Base-by-base conservation (phyloP, 768 basidiomycete species). In the Butyriboletus loyo region DNA sequence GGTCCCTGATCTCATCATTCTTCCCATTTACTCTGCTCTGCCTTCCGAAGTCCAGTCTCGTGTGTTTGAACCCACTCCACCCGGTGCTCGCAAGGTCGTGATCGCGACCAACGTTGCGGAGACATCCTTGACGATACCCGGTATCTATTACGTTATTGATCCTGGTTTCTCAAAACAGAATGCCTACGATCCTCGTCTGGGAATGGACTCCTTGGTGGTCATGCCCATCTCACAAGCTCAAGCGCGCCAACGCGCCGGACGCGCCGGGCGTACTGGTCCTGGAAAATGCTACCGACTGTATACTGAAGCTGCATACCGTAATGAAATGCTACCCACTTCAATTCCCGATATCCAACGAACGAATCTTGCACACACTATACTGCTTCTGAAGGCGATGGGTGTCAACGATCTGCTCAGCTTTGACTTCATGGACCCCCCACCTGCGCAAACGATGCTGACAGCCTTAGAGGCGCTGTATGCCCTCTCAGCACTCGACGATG, bases 51-150 rank as follows among this genome's bases (percentile, higher is more conserved):
- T 98, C 49, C 97, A 99, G 71, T 98, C 94, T 7, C 82, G 92
- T 28, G 96, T 99, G 36, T 99, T 99, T 72, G 97, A 98, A 54
- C 94, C 96, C 6, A 92, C 97, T 0, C 97, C 97, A 7, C 94
- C 94, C 17, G 97, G 97, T 43, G 86, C 96, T n/a, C 89, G 97
- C 54, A 99, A 99, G 75, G 93, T 96, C 56, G 94, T 98, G 65
- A 92, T 99, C 60, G 96, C 97, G n/a, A 99, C 97, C 24, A 99
- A 98, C 70, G 95, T 98, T 49, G 97, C 97, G 3, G 97, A 99
- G 76, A 98, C 97, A 11, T 94, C 92, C 73, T 77, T 99, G 67
- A 98, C 97, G 8, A 99, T 98, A 63, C 93, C 94, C 31, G 97
- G 95, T 28, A 97, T 99, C 67, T 98, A 98, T 77, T 99, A 98